These are phyloP conservation scores for Lagenidium giganteum DNA, from an alignment of 352 stramenopile species.

Conservation along the genomic window DNA sequence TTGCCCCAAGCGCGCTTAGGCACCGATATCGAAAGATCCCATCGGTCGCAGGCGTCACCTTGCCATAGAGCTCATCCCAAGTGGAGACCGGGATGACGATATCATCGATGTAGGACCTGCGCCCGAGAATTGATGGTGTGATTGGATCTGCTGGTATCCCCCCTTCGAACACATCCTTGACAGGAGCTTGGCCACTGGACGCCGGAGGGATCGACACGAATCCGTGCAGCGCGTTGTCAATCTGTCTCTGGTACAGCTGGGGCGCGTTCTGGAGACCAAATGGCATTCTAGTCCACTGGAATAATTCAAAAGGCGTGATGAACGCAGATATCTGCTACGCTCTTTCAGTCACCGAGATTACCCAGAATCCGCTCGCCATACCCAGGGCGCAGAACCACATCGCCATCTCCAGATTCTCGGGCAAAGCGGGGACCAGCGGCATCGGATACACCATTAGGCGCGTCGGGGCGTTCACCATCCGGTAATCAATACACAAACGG, in stretches of 20 bases:
- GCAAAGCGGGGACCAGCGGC: not conserved
- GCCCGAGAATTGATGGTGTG: too few relatives aligned
- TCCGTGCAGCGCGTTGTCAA: slow-evolving; percentile 4
- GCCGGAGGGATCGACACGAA: not conserved
- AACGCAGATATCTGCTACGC: not conserved
- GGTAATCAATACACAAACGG: slow-evolving; percentile 1
- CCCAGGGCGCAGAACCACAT: not conserved
- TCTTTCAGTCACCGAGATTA: not conserved
- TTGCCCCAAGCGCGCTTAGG: too few relatives aligned
- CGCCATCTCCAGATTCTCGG: not conserved
- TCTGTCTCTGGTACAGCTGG: slow-evolving; percentile 5
- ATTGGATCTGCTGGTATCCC: too few relatives aligned
- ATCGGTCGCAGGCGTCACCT: too few relatives aligned
- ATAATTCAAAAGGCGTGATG: not conserved
- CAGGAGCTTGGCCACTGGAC: too few relatives aligned
- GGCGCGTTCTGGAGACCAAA: not conserved
- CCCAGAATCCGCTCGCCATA: not conserved
- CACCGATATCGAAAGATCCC: too few relatives aligned
- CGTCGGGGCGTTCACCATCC: not conserved
- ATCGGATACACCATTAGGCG: not conserved
- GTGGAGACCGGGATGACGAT: too few relatives aligned
- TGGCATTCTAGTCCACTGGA: not conserved
- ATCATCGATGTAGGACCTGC: too few relatives aligned
- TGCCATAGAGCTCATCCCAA: too few relatives aligned
- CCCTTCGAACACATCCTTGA: too few relatives aligned